Percentiles rank a stretch among this genome's conserved stretches.
These are phyloP conservation scores for Cystoisospora suis DNA, from an alignment of 169 alveolate species.

Conservation along the genomic window DNA sequence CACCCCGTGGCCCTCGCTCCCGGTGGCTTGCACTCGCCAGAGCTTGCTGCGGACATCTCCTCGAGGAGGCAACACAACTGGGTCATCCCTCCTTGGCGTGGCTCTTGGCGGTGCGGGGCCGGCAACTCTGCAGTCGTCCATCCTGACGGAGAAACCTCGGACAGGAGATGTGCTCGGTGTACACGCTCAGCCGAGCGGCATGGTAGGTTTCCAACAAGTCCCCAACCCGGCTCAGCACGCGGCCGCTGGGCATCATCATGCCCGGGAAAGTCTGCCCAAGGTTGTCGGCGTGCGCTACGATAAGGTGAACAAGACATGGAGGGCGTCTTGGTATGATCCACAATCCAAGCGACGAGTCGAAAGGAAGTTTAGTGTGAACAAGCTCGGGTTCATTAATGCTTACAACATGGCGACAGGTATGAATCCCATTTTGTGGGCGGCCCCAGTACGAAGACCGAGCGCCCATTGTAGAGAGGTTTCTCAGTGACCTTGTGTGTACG, in stretches of 20 bases:
- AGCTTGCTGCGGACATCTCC: not conserved
- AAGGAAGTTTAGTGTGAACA: slow-evolving; percentile 49
- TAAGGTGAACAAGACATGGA: slow-evolving; percentile 59
- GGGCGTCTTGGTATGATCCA: slow-evolving; percentile 61
- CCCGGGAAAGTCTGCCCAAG: slow-evolving; percentile 38
- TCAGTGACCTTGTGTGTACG: too few relatives aligned
- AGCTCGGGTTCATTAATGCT: slow-evolving; percentile 41
- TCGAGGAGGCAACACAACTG: too few relatives aligned
- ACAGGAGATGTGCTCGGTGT: too few relatives aligned
- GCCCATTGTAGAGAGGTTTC: too few relatives aligned
- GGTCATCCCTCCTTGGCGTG: too few relatives aligned
- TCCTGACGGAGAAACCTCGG: too few relatives aligned
- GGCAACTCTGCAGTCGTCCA: too few relatives aligned
- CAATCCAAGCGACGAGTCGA: slow-evolving; percentile 50
- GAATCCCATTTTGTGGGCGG: too few relatives aligned
- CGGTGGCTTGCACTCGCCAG: slow-evolving; percentile 3
- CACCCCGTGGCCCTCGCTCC: not conserved
- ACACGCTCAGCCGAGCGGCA: too few relatives aligned
- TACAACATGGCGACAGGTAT: slow-evolving; percentile 54
- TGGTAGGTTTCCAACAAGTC: not conserved
- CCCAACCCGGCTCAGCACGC: not conserved
- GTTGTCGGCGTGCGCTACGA: slow-evolving; percentile 60
- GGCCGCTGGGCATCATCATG: not conserved
- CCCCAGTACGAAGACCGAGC: too few relatives aligned
- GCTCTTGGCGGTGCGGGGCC: too few relatives aligned